These are phyloP conservation scores for Aegilops speltoides DNA, from an alignment of 176 grass and related monocot species.

Conservation along the genomic window DNA sequence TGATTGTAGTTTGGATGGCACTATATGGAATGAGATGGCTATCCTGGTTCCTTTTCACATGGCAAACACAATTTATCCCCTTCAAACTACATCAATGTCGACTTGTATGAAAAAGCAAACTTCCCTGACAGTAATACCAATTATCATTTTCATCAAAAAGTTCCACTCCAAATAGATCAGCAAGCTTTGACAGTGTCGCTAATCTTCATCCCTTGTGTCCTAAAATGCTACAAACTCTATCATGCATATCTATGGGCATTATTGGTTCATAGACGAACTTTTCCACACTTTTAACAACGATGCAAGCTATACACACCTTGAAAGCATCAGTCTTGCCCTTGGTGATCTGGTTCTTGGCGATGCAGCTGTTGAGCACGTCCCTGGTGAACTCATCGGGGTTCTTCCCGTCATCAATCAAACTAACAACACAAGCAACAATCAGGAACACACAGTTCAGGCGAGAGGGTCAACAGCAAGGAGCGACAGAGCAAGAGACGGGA, in stretches of 20 bases:
- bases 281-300: neutral
- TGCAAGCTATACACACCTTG: constrained; percentile 52
- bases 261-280: neutral
- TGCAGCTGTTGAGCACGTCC: constrained; percentile 84
- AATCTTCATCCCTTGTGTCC: neutral
- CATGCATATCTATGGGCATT: neutral
- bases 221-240: neutral
- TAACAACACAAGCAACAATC: constrained; percentile 24
- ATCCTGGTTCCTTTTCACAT: neutral
- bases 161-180: neutral
- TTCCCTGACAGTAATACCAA: neutral
- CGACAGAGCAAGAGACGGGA: neutral
- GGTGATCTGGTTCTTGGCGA: constrained; percentile 96
- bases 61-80: neutral
- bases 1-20: neutral
- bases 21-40: neutral
- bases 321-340: constrained; percentile 95
- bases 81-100: neutral
- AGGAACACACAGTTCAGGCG: neutral
- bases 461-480: neutral
- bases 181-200: neutral
- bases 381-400: constrained; percentile 94
- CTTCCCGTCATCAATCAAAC: constrained; percentile 97
- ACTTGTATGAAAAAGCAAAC: neutral
- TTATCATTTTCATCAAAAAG: neutral